Percentiles rank a stretch among this genome's conserved stretches.
Evolutionary conservation across 345 rosid genomes (phyloP).

Genomic region (Pistacia integerrima): DNA sequence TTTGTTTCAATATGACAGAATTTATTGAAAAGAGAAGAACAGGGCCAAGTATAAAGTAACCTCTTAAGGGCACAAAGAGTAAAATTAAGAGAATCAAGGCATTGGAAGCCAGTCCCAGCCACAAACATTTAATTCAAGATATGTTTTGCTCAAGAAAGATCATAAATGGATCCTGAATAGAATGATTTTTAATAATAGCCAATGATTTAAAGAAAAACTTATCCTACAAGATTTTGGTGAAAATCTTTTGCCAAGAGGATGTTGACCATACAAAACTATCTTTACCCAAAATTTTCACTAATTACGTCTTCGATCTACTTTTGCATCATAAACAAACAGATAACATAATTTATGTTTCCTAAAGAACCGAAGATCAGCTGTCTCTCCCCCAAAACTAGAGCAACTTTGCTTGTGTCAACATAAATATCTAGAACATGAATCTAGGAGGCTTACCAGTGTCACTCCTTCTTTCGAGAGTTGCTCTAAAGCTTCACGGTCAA

Average conservation of each 20-base stretch:
- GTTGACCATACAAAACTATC: background rate
- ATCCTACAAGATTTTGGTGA: background rate
- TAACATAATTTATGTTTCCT: background rate
- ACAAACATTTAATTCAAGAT: background rate
- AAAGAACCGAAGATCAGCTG: background rate
- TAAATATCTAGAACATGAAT: constrained; percentile 6
- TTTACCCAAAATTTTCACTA: background rate
- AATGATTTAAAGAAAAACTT: background rate
- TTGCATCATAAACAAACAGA: background rate
- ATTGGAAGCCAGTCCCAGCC: background rate
- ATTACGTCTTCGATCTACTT: background rate
- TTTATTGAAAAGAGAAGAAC: too few relatives aligned
- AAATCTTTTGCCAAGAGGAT: background rate
- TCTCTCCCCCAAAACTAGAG: constrained; percentile 1
- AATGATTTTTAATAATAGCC: background rate
- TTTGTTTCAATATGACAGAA: background rate
- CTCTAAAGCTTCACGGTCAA: constrained; percentile 84
- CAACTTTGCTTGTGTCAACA: constrained; percentile 1
- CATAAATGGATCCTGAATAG: constrained; percentile 1
- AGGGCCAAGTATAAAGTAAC: too few relatives aligned
- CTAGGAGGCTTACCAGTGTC: constrained; percentile 66
- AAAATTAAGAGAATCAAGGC: background rate
- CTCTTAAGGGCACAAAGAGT: too few relatives aligned
- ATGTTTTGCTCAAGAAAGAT: background rate
- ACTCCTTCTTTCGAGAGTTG: constrained; percentile 98